Evolutionary conservation across 1,284 basidiomycete species (phyloP).

Genomic region (Pisolithus thermaeus): DNA sequence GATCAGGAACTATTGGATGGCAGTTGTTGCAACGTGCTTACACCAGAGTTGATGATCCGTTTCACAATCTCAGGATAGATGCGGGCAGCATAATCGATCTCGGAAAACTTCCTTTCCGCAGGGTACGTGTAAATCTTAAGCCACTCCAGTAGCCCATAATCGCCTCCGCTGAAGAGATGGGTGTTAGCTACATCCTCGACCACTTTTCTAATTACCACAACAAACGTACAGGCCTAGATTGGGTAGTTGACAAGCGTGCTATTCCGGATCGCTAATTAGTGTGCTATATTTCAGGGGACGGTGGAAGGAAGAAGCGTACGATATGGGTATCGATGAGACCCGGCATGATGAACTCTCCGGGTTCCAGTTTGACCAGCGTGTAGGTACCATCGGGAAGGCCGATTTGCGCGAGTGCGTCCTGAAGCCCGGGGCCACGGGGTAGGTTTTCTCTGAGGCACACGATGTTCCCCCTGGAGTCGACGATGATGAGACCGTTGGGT

Average conservation of each 20-base stretch:
- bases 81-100: slow-evolving; percentile 64
- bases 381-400: slow-evolving; percentile 13
- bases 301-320: slow-evolving; percentile 35
- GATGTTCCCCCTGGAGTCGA: slow-evolving; percentile 55
- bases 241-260: slow-evolving; percentile 87
- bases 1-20: not conserved
- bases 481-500: slow-evolving; percentile 54
- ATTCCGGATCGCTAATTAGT: not conserved
- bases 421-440: slow-evolving; percentile 30
- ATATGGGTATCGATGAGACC: slow-evolving; percentile 91
- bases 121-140: slow-evolving; percentile 86
- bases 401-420: slow-evolving; percentile 40
- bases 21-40: slow-evolving; percentile 31
- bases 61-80: slow-evolving; percentile 74
- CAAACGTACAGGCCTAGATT: slow-evolving; percentile 69
- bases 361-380: slow-evolving; percentile 36
- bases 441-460: slow-evolving; percentile 52
- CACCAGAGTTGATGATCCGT: slow-evolving; percentile 72
- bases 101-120: slow-evolving; percentile 76
- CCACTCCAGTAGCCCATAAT: slow-evolving; percentile 88
- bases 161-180: slow-evolving; percentile 51
- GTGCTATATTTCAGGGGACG: not conserved
- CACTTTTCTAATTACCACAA: not conserved
- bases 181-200: slow-evolving; percentile 3
- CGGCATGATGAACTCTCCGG: slow-evolving; percentile 80